Evolutionary conservation across 2,329 filamentous ascomycete species (phyloP), one percentile per base, ranked within the genome.

Genomic region (Huntiella omanensis): DNA sequence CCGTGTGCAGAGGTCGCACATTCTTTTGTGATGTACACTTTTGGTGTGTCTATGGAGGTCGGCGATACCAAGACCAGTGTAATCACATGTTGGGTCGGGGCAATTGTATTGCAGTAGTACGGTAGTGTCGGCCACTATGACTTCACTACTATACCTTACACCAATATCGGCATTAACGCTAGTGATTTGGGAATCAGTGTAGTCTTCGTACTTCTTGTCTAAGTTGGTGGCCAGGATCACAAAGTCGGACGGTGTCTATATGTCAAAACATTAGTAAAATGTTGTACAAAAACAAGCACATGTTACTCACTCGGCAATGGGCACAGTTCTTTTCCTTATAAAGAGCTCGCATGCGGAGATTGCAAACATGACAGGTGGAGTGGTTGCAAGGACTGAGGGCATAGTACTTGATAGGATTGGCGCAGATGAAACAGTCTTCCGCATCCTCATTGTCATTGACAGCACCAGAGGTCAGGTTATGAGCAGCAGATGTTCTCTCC

Each of bases 281-380:
- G 33, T 16, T 15, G 15, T 34, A 15, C 13, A 32, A 33, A 22
- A 38, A 34, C 11, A 8, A 43, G 33, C 6, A 34, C 3, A 42
- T 15, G 33, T 11, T 12, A 67, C 80, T 54, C 70, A 87, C 83
- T 57, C 91, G 72, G 60, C 91, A 98, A 61, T 96, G 87, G n/a
- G 87, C 83, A 62, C 91, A 98, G 53, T 87, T 83, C 61, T 93
- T 93, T 50, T 79, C 92, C 67, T 95, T 96, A 64, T 96, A 98
- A 39, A 98, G 66, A 1, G 88, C 91, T 55, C 91, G 75, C 74
- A 96, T 75, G 50, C 91, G 75, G 54, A 98, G 65, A 7, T 86
- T 80, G 61, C 91, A 98, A 53, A 96, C 94, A 64, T 98, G 91
- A 59, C 91, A 98, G 42, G 88, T 95, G 48, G 83, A 75, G 64